Conservation (phyloP, 148 eudicot genomes). For the Heliamphora exappendiculata region DNA sequence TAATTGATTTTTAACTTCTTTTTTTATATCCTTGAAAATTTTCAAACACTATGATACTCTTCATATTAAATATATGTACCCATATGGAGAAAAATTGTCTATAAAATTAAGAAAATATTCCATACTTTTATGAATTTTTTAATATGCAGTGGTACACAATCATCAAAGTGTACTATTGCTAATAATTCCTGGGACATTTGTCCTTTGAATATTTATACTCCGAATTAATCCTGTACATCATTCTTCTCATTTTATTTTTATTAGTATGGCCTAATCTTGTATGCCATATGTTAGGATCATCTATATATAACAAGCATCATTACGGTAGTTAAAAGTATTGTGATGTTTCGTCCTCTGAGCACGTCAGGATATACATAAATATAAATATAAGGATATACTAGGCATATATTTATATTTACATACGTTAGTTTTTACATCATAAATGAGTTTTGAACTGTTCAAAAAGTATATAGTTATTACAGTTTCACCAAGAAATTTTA, state of each 20-base stretch:
- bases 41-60: not conserved
- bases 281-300: not conserved
- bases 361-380: too few relatives aligned
- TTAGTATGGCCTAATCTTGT: not conserved
- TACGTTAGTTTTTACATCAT: too few relatives aligned
- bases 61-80: not conserved
- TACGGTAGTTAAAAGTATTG: not conserved
- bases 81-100: not conserved
- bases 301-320: not conserved
- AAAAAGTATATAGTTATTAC: too few relatives aligned
- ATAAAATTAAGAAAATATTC: not conserved
- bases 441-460: too few relatives aligned
- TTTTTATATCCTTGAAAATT: not conserved
- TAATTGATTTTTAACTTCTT: too few relatives aligned
- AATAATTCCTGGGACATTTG: not conserved
- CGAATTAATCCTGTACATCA: too few relatives aligned
- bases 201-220: not conserved
- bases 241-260: constrained; percentile 1
- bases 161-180: not conserved
- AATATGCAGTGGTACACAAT: not conserved
- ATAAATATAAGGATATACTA: too few relatives aligned
- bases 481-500: too few relatives aligned
- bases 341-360: too few relatives aligned
- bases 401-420: too few relatives aligned
- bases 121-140: not conserved